Conservation (phyloP, 2,329 filamentous ascomycete genomes). For the Fusarium nelsonii region DNA sequence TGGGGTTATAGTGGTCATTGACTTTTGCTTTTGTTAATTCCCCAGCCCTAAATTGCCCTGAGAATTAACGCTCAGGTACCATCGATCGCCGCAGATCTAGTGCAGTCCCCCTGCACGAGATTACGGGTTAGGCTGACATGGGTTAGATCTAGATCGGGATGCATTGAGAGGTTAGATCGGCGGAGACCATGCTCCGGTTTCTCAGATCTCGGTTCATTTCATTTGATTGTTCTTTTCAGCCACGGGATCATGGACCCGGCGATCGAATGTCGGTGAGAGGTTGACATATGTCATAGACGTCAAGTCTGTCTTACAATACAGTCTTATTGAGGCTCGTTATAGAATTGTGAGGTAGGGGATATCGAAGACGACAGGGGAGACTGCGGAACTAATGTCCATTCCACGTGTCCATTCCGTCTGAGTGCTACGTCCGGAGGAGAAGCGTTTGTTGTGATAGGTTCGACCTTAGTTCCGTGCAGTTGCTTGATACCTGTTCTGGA, state of each 20-base stretch:
- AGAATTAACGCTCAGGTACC: constrained; percentile 21
- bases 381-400: not conserved
- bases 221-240: not conserved
- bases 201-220: not conserved
- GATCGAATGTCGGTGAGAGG: constrained; percentile 1
- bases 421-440: not conserved
- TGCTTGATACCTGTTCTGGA: not conserved
- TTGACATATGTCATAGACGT: not conserved
- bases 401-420: not conserved
- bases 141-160: not conserved
- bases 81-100: not conserved
- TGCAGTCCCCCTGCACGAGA: not conserved
- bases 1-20: constrained; percentile 19
- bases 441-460: not conserved
- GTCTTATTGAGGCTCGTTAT: not conserved
- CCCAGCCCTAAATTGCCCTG: not conserved
- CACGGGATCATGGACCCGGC: not conserved
- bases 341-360: not conserved
- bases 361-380: not conserved
- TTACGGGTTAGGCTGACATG: not conserved
- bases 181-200: constrained; percentile 12
- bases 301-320: not conserved
- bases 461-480: not conserved
- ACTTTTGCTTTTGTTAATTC: constrained; percentile 25
- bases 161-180: not conserved